These are phyloP conservation scores for Aphanocladium album DNA, from an alignment of 2,329 filamentous ascomycete species.

Conservation along the genomic window DNA sequence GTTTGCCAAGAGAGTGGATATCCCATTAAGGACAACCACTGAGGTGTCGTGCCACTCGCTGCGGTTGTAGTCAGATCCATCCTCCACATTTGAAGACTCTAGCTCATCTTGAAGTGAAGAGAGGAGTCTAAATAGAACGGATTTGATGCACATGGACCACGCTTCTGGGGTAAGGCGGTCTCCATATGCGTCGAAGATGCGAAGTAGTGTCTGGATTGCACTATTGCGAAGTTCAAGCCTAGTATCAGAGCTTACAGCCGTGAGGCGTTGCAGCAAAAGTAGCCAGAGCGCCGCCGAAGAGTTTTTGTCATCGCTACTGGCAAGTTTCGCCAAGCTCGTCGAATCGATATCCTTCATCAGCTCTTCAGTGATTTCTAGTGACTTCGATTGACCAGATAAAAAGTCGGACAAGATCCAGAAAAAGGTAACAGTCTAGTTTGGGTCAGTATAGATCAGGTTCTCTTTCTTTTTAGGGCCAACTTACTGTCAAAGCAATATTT, in stretches of 20 bases:
- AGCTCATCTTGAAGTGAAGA: constrained; percentile 61
- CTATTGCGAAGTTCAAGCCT: constrained; percentile 75
- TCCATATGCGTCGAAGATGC: constrained; percentile 89
- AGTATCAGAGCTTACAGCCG: constrained; percentile 65
- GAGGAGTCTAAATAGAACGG: constrained; percentile 74
- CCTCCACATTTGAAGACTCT: constrained; percentile 31
- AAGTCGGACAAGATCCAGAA: constrained; percentile 96
- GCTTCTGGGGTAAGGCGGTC: constrained; percentile 71
- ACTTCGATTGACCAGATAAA: constrained; percentile 56
- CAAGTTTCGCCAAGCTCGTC: constrained; percentile 51
- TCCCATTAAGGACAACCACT: constrained; percentile 67
- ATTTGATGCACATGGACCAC: constrained; percentile 79
- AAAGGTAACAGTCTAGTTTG: constrained; percentile 72
- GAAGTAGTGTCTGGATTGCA: constrained; percentile 83
- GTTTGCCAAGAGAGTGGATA: constrained; percentile 66
- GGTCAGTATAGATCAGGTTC: constrained; percentile 15
- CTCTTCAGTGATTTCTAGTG: constrained; percentile 53
- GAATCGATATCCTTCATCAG: constrained; percentile 48
- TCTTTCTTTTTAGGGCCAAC: constrained; percentile 20
- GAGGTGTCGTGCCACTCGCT: constrained; percentile 70
- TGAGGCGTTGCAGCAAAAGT: constrained; percentile 65
- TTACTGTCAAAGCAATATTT: constrained; percentile 87
- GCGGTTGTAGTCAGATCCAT: constrained; percentile 37
- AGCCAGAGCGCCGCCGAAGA: constrained; percentile 74
- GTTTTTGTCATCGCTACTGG: constrained; percentile 53